Base-by-base conservation (phyloP, 257 asterid genomes). In the Leptodermis oblonga region DNA sequence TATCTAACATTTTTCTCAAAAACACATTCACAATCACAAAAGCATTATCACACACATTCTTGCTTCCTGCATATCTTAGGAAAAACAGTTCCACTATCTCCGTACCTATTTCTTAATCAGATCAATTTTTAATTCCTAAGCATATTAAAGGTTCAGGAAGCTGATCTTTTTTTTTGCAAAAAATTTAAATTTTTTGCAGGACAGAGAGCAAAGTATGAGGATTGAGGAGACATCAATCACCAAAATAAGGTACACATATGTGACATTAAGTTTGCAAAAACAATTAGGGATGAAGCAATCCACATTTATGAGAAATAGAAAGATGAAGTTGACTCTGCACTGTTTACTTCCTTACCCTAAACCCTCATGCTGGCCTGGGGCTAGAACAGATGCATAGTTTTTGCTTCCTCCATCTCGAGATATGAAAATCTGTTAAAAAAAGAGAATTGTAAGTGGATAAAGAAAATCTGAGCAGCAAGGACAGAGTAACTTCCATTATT, bases 341-440 rank as follows among this genome's bases (percentile, higher is more conserved):
- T 23, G 37, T 30, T 17, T 66, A 66, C 56, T 41, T 74, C 42
- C 95, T 85, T 94, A 94, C 99, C 97, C 92, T 85, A 87, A 56
- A 41, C 92, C 95, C 70, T 92, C 96, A 23, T 91, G 98, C 72
- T 81, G 89, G 65, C 97, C 98, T 1, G 99, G 95, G 63, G 95
- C 72, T 42, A 94, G 83, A 79, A 94, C 99, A 20, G 99, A 89
- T 67, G 98, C 90, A 74, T 81, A 94, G 65, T 85, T 88, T 76
- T 91, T 94, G 81, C 82, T 94, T 65, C 98, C 97, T 74, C 99
- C 97, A 68, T 89, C 98, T 65, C 99, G 92, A 72, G 99, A 87
- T 80, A 94, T 80, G 74, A 94, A 94, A 74, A 94, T 94, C 99
- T 94, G 91, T 61, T 18, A 59, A 17, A 33, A 17, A 39, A 33